Base-by-base conservation (phyloP, 176 grass and related monocot species). In the Alloteropsis semialata region DNA sequence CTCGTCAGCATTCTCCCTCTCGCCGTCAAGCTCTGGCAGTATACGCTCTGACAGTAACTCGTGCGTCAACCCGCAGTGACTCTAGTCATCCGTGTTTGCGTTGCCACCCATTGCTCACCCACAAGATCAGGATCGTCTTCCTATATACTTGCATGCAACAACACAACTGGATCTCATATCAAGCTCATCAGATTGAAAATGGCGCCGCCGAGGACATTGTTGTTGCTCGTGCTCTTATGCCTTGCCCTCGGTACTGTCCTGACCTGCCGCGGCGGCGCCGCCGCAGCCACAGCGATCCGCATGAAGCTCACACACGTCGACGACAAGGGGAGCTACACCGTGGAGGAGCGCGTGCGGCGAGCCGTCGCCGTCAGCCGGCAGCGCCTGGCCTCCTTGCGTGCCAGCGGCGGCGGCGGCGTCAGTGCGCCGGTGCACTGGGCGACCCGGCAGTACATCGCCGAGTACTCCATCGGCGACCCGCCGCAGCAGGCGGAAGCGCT, bases 261-360 rank as follows among this genome's bases (percentile, higher is more conserved):
- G 4, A 24, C 34, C 24, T 13, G 37, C 65, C 18, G 32, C 61
- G 16, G 15, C 56, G 34, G n/a, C 55, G 55, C n/a, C n/a, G 55
- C n/a, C 2, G 6, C n/a, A 7, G 24, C 24, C 6, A 10, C 19
- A 4, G 53, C 53, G 1, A 70, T 83, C 41, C 55, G 15, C 9
- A 74, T 83, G 15, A 24, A 63, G 69, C 81, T 83, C 56, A 74
- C 30, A 9, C 81, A 91, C 33, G 51, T 77, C 55, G 21, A 57
- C n/a, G 8, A 22, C 55, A 57, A 57, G n/a, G 55, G 55, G 55
- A 57, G 10, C 55, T 34, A 87, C 81, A 43, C 84, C 60, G 38
- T 28, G 69, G 46, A 48, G 62, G 75, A 91, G 78, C 79, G 50
- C 75, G 48, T 80, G 75, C 61, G 80, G 10, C 72, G 58, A 43